Evolutionary conservation across 257 asterid species (phyloP), one percentile per base, ranked within the genome.

Genomic region (Lithospermum erythrorhizon): DNA sequence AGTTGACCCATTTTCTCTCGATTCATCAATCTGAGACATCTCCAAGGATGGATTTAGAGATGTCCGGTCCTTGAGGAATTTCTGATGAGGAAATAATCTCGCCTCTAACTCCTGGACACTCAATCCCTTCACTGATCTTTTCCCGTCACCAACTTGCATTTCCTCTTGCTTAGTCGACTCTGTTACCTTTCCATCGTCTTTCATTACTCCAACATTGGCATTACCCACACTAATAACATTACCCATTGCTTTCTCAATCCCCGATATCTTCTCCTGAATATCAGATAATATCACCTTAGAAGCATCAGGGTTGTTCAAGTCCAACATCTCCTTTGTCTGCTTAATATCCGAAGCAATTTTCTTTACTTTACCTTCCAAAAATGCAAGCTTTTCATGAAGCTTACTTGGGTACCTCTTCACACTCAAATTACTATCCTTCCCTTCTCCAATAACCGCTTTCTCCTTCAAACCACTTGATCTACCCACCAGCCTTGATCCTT

Each of bases 291-390:
- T 76, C 70, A 78, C 53, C 77, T 78, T 83, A 1, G 96, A 85
- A 45, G 91, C 72, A 78, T 81, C 96, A 7, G 84, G 72, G 64
- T 81, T 83, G 59, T 76, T 82, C 75, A 71, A 61, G 63, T 83
- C 87, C 62, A 87, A 69, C 78, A 87, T 83, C 65, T 85, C 96
- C 72, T 85, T 85, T 4, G 89, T 85, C 75, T 72, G 74, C 79
- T 87, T 82, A 61, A 87, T 85, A 70, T 87, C 94, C 0, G 87
- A 66, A 6, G 96, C 89, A 69, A 87, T 85, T 73, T 86, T 77
- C 74, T 79, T 82, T 69, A 87, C 96, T 67, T 85, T 87, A 29
- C 94, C 94, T 79, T 87, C 96, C 73, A 87, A 67, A 70, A 75
- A 79, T 0, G 94, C 91, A 65, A 87, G 96, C 76, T 87, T 87